phyloP scores from a whole-genome alignment of 83 land plant species.

The Isoetes engelmannii region DNA sequence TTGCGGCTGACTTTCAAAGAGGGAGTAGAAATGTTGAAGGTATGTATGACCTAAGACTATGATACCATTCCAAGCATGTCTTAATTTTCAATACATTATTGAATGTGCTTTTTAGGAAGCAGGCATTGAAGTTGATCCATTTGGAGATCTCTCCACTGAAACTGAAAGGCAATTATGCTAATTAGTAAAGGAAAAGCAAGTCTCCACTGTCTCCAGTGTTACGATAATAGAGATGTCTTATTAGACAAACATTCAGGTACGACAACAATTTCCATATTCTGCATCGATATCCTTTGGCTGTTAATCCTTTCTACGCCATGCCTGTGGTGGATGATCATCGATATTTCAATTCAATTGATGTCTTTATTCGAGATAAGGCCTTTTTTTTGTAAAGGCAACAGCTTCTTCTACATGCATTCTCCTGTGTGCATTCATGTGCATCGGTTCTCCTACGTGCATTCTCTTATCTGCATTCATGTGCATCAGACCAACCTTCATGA shows the following conservation, averaged over 20 bases:
- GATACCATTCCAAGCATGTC: too few species aligned
- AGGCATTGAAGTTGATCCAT: conserved; percentile 68
- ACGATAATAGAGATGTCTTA: too few species aligned
- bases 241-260: conserved; percentile 38
- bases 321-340: conserved; percentile 53
- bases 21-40: conserved; percentile 80
- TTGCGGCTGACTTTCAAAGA: conserved; percentile 71
- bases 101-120: conserved; percentile 48
- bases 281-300: conserved; percentile 86
- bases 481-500: too few species aligned
- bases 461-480: too few species aligned
- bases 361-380: conserved; percentile 72
- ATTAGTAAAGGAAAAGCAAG: conserved; percentile 63
- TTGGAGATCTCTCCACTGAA: conserved; percentile 84
- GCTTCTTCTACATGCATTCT: too few species aligned
- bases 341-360: conserved; percentile 89
- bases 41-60: conserved; percentile 6
- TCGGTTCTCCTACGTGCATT: too few species aligned
- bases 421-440: too few species aligned
- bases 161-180: conserved; percentile 72
- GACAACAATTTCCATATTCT: conserved; percentile 84
- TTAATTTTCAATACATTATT: too few species aligned
- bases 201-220: background rate
- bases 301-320: conserved; percentile 92
- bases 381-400: too few species aligned